Conservation (phyloP, 2,329 filamentous ascomycete genomes). For the Dactylellina sp. region DNA sequence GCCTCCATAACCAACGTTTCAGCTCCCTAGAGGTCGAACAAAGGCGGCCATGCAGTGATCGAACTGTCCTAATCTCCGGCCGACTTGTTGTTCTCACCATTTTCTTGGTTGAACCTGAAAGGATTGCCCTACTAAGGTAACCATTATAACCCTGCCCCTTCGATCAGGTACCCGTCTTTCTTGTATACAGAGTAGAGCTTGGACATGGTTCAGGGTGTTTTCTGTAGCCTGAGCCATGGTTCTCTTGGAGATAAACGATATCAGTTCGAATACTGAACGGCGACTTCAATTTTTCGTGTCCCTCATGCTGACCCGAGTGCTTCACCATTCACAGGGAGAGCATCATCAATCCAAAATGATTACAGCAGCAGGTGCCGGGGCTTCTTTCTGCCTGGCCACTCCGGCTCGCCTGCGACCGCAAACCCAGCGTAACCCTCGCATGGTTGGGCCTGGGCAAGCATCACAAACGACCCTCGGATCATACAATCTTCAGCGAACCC, state of each 20-base stretch:
- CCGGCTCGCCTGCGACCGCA: conserved; percentile 60
- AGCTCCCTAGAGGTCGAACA: conserved; percentile 40
- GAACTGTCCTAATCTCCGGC: conserved; percentile 18
- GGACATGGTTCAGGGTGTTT: conserved; percentile 19
- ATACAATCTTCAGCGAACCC: conserved; percentile 52
- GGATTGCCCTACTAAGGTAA: conserved; percentile 34
- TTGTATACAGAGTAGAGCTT: conserved; percentile 12
- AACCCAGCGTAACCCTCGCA: conserved; percentile 57
- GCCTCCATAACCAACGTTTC: conserved; percentile 51
- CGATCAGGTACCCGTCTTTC: conserved; percentile 26
- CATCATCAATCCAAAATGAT: conserved; percentile 59
- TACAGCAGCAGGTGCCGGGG: conserved; percentile 60
- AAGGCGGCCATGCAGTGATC: conserved; percentile 53
- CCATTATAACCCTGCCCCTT: conserved; percentile 13
- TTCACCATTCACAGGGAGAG: conserved; percentile 41
- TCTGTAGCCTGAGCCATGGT: conserved; percentile 18
- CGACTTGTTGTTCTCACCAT: conserved; percentile 29
- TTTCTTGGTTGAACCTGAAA: conserved; percentile 14
- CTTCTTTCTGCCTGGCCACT: conserved; percentile 60
- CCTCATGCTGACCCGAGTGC: conserved; percentile 43
- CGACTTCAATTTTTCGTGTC: conserved; percentile 30
- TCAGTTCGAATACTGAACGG: conserved; percentile 31
- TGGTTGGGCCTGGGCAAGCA: conserved; percentile 45
- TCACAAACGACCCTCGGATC: conserved; percentile 41
- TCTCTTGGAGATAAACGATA: conserved; percentile 44